These are phyloP conservation scores for Starmera stellimalicola DNA, from an alignment of 1,139 yeast species.

Conservation along the genomic window DNA sequence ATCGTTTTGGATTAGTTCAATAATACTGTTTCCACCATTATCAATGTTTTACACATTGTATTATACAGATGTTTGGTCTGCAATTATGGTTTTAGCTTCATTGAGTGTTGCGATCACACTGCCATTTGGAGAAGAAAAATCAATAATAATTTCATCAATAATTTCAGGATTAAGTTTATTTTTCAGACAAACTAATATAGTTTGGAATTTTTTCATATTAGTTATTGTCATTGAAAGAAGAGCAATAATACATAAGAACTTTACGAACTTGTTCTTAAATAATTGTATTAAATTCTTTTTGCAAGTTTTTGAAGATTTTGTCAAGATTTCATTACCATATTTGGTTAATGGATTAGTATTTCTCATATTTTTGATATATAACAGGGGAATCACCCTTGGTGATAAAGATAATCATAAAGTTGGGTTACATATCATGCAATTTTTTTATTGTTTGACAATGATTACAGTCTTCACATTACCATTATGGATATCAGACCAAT, in stretches of 20 bases:
- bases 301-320: slow-evolving; percentile 25
- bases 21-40: slow-evolving; percentile 60
- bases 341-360: slow-evolving; percentile 42
- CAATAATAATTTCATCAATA: slow-evolving; percentile 30
- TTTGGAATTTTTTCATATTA: slow-evolving; percentile 70
- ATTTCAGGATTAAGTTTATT: slow-evolving; percentile 51
- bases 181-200: slow-evolving; percentile 84
- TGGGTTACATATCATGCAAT: slow-evolving; percentile 66
- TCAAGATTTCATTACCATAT: slow-evolving; percentile 38
- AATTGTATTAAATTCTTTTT: slow-evolving; percentile 28
- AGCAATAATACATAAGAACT: slow-evolving; percentile 29
- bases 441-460: slow-evolving; percentile 68
- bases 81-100: slow-evolving; percentile 51
- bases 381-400: slow-evolving; percentile 74
- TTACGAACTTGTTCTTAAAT: slow-evolving; percentile 25
- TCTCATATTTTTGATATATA: slow-evolving; percentile 44
- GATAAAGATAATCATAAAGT: slow-evolving; percentile 80
- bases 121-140: slow-evolving; percentile 23
- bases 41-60: slow-evolving; percentile 66
- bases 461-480: slow-evolving; percentile 60
- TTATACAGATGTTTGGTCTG: slow-evolving; percentile 93
- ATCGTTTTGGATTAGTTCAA: slow-evolving; percentile 38
- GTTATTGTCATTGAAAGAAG: slow-evolving; percentile 45
- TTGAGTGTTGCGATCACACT: slow-evolving; percentile 29
- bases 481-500: slow-evolving; percentile 42